phyloP scores from a whole-genome alignment of 2,329 filamentous ascomycete genomes.

The Colletotrichum tropicale region DNA sequence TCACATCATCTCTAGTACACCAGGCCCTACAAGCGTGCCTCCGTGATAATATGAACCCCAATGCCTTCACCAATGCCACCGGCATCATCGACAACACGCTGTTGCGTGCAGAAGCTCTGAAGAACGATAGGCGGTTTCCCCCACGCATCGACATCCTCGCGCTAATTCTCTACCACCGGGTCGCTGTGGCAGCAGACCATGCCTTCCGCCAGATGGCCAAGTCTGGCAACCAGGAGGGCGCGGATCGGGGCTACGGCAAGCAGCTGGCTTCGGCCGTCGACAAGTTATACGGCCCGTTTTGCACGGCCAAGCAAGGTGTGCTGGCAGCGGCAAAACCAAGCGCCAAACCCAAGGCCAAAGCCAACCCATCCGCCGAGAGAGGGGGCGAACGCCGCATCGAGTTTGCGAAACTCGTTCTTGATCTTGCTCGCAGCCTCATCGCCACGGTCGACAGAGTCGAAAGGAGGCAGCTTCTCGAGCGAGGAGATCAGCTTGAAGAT shows the following conservation, averaged over 20 bases:
- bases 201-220: constrained; percentile 37
- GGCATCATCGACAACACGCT: constrained; percentile 70
- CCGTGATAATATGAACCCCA: constrained; percentile 77
- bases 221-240: constrained; percentile 33
- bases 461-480: constrained; percentile 42
- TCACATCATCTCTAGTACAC: constrained; percentile 63
- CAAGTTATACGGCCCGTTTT: constrained; percentile 55
- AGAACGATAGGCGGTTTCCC: neutral
- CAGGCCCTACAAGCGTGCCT: constrained; percentile 77
- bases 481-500: constrained; percentile 31
- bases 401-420: constrained; percentile 43
- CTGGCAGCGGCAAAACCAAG: constrained; percentile 22
- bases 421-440: constrained; percentile 51
- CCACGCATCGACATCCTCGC: constrained; percentile 48
- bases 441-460: constrained; percentile 48
- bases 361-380: neutral
- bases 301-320: constrained; percentile 38
- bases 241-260: constrained; percentile 49
- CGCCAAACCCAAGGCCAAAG: neutral
- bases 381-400: constrained; percentile 30
- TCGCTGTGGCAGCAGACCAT: constrained; percentile 54
- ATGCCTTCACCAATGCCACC: constrained; percentile 68
- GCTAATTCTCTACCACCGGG: constrained; percentile 60
- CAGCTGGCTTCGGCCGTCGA: constrained; percentile 57
- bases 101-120: neutral